These are phyloP conservation scores for Colletotrichum chrysophilum DNA, from an alignment of 2,329 filamentous ascomycete genomes.

Conservation along the genomic window DNA sequence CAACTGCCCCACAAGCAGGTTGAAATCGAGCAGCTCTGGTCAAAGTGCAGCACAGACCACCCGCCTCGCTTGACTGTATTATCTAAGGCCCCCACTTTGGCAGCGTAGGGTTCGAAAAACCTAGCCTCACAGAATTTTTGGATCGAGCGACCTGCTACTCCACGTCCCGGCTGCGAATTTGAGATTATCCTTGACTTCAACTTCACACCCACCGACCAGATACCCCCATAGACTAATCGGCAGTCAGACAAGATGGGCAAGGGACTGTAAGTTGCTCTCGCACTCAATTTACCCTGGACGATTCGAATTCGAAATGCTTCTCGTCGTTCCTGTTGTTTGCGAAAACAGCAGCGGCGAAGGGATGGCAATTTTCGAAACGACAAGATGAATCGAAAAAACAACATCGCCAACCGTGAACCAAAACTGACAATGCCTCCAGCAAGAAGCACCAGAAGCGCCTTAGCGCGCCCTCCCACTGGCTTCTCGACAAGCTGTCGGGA, in stretches of 20 bases:
- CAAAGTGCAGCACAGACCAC: background rate
- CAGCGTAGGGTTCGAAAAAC: constrained; percentile 12
- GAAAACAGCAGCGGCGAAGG: background rate
- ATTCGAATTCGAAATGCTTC: background rate
- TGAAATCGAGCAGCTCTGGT: background rate
- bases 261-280: constrained; percentile 59
- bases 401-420: constrained; percentile 1
- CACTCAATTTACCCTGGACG: background rate
- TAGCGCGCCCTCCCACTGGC: constrained; percentile 98
- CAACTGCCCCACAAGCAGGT: background rate
- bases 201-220: constrained; percentile 22
- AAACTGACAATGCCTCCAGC: constrained; percentile 53
- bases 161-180: background rate
- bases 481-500: constrained; percentile 99
- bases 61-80: constrained; percentile 10
- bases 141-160: background rate
- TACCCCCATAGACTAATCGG: constrained; percentile 22
- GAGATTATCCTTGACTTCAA: background rate
- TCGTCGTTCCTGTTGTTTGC: background rate
- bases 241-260: constrained; percentile 63
- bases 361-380: background rate
- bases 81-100: constrained; percentile 3
- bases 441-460: constrained; percentile 99
- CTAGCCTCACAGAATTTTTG: constrained; percentile 4
- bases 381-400: background rate